Conservation (phyloP, 1,139 yeast species). For the Suzukiozyma palmioleophila region DNA sequence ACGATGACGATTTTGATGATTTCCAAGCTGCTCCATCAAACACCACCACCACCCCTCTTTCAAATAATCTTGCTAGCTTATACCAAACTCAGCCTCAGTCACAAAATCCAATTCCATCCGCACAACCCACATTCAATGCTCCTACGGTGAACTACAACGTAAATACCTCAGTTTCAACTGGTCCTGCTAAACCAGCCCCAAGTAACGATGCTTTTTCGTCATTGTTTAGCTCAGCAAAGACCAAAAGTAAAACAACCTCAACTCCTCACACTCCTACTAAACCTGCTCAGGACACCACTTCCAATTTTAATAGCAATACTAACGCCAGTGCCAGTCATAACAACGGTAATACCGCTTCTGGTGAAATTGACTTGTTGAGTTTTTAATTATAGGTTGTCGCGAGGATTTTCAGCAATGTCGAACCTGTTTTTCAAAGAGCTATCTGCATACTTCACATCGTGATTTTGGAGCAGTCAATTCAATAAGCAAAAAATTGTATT, state of each 20-base stretch:
- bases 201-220: constrained; percentile 79
- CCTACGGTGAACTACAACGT: constrained; percentile 12
- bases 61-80: constrained; percentile 39
- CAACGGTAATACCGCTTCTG: constrained; percentile 12
- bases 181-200: constrained; percentile 31
- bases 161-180: constrained; percentile 13
- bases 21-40: constrained; percentile 76
- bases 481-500: no score
- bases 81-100: constrained; percentile 18
- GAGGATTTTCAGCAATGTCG: neutral
- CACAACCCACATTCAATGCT: constrained; percentile 6
- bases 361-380: constrained; percentile 32
- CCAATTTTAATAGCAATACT: neutral
- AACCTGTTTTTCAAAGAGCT: neutral
- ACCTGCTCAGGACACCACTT: neutral
- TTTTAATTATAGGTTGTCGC: constrained; percentile 15
- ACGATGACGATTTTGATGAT: constrained; percentile 90
- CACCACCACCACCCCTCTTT: constrained; percentile 21
- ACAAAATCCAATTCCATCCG: neutral
- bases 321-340: constrained; percentile 3
- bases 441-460: neutral
- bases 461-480: no score
- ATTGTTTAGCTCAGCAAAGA: constrained; percentile 68
- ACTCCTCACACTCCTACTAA: constrained; percentile 9
- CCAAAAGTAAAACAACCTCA: constrained; percentile 25